These are phyloP conservation scores for Hypoxylon perforatum DNA, from an alignment of 495 filamentous ascomycete genomes.

Conservation along the genomic window DNA sequence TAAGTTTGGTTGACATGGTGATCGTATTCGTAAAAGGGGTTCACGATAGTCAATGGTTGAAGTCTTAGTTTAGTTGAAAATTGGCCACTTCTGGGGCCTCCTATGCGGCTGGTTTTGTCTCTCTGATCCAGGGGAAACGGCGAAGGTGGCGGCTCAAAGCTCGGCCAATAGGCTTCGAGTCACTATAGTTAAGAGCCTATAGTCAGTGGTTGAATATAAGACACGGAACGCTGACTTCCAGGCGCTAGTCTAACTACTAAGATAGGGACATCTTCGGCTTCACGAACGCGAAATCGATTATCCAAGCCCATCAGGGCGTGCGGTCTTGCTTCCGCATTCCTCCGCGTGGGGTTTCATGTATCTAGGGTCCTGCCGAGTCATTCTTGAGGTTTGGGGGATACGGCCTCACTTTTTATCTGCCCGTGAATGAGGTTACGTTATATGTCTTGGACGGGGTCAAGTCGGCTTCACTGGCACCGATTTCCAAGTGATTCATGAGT, in stretches of 20 bases:
- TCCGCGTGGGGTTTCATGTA: slow-evolving; percentile 12
- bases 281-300: neutral
- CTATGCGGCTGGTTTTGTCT: neutral
- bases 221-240: slow-evolving; percentile 18
- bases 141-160: neutral
- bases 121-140: neutral
- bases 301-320: neutral
- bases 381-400: neutral
- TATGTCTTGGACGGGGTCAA: slow-evolving; percentile 18
- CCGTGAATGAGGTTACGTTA: neutral
- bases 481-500: neutral
- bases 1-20: no score
- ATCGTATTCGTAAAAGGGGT: no score
- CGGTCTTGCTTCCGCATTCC: slow-evolving; percentile 12
- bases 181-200: neutral
- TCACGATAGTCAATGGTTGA: no score
- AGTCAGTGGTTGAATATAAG: slow-evolving; percentile 10
- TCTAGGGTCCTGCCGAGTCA: slow-evolving; percentile 16
- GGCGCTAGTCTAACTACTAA: slow-evolving; percentile 8
- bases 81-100: neutral
- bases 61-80: no score
- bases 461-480: neutral
- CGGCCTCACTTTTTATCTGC: neutral
- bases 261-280: neutral
- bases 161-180: neutral